Evolutionary conservation across 331 rosid genomes (phyloP), one percentile per base, ranked within the genome.

Genomic region (Rhamnella rubrinervis): DNA sequence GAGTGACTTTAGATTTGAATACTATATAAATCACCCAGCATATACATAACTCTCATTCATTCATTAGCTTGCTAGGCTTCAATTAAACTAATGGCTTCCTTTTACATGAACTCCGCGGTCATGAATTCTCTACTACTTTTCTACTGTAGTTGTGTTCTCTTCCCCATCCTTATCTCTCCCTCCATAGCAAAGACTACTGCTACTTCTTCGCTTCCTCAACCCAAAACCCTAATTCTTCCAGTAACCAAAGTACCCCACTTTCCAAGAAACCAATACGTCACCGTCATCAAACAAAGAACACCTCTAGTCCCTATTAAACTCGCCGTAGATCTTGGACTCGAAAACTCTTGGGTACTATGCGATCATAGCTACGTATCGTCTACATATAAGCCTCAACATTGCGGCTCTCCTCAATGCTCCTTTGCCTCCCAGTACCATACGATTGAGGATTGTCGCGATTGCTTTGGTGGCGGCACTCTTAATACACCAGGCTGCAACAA

Each of bases 361-460:
- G 76, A 75, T 7, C 2, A 70, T 1, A 52, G 52, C 26, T 75
- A 76, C 23, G 59, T n/a, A 25, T 87, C 96, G 13, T 75, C 85
- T 17, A 85, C 95, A 46, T 52, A 63, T 8, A 84, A 75, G 53
- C 72, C 80, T 1, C 35, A 41, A 10, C 85, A 47, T 1, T 79
- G 86, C 66, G 76, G 76, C 46, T 80, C 96, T 0, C 59, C 88
- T 20, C 83, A 75, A 11, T 90, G 96, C 83, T 67, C 82, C 0
- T 79, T 84, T 0, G 79, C 85, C 16, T 25, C 75, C 31, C 47
- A 31, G 20, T 5, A 4, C 6, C 65, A 79, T 18, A 17, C 10
- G 0, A 8, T 11, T 25, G 61, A 66, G 14, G 46, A 0, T 2
- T 40, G 46, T 40, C 46, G 8, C 1, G 7, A 40, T 6, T 75